Base-by-base conservation (phyloP, 202 grass and related monocot species). In the Carex sylvatica region DNA sequence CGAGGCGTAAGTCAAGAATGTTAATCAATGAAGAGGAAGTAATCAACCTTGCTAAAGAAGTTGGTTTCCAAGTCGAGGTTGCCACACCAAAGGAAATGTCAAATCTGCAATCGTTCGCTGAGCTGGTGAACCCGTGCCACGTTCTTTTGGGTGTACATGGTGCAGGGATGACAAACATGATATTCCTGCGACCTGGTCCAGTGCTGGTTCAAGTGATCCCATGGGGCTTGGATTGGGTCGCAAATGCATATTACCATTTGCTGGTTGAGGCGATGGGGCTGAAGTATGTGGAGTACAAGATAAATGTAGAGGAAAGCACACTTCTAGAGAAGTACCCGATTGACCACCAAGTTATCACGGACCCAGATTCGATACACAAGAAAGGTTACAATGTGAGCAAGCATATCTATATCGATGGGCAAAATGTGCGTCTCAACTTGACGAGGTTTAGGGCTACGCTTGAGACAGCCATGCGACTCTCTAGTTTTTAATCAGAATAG, bases 371-470 rank as follows among this genome's bases (percentile, higher is more conserved):
- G 5, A 67, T 97, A 24, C 81, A 97, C 58, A n/a, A 33, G 1
- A 24, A 83, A 15, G 85, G 85, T 0, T 90, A 80, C 53, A 15
- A 23, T 6, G 19, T 60, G 0, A 8, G 79, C 2, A 86, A 75
- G 78, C 6, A 18, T 40, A 81, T 65, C 16, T 97, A 86, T 62
- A 80, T 97, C 4, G 4, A 88, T 0, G 83, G 84, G 6, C 87
- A 97, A 61, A 93, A 91, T 55, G 78, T 93, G 16, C 89, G 60
- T 10, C 84, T 93, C 23, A 89, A 97, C 68, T 85, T 90, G 7
- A 15, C 47, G 3, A 81, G 84, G 4, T 93, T 91, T 80, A 88
- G 38, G 63, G 24, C 1, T 18, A 65, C 74, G 20, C 84, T 93
- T 51, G 56, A 80, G 13, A 22, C 64, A 13, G 71, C 87, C 22